Conservation (phyloP, 352 stramenopile species). For the Globisporangium cystogenes region DNA sequence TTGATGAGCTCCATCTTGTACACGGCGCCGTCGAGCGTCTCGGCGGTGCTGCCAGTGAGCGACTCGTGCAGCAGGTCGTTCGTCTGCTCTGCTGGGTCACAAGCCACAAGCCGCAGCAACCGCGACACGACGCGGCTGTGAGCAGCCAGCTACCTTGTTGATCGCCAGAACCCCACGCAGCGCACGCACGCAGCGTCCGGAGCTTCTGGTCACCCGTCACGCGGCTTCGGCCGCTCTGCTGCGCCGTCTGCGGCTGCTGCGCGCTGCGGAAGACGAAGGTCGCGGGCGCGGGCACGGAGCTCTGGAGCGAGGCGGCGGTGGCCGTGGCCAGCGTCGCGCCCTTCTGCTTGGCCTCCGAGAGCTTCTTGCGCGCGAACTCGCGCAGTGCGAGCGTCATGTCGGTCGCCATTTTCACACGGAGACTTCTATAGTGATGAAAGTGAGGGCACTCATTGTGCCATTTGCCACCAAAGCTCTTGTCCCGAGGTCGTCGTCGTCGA, state of each 20-base stretch:
- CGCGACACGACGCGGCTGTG: too few species aligned
- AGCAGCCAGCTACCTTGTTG: not conserved
- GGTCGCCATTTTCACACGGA: slow-evolving; percentile 34
- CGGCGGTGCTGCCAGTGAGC: slow-evolving; percentile 23
- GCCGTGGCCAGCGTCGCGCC: slow-evolving; percentile 52
- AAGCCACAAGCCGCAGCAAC: not conserved
- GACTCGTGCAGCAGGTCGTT: slow-evolving; percentile 37
- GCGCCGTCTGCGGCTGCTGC: slow-evolving; percentile 4
- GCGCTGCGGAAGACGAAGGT: slow-evolving; percentile 28
- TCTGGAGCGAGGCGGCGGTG: slow-evolving; percentile 43
- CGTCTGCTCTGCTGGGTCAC: slow-evolving; percentile 23
- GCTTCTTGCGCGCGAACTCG: slow-evolving; percentile 73
- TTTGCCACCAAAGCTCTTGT: too few species aligned
- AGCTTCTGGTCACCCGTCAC: slow-evolving; percentile 37
- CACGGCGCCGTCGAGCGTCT: slow-evolving; percentile 37
- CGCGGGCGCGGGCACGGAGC: slow-evolving; percentile 34
- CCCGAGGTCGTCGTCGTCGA: too few species aligned
- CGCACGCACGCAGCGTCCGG: slow-evolving; percentile 18
- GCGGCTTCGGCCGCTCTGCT: not conserved
- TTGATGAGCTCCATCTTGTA: slow-evolving; percentile 79
- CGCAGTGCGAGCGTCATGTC: slow-evolving; percentile 62
- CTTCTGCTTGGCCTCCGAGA: slow-evolving; percentile 59
- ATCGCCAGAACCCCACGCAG: not conserved
- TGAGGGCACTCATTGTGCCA: too few species aligned
- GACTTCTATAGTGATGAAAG: not conserved